phyloP scores from a whole-genome alignment of 805 yeast species.

The Scheffersomyces coipomensis region DNA sequence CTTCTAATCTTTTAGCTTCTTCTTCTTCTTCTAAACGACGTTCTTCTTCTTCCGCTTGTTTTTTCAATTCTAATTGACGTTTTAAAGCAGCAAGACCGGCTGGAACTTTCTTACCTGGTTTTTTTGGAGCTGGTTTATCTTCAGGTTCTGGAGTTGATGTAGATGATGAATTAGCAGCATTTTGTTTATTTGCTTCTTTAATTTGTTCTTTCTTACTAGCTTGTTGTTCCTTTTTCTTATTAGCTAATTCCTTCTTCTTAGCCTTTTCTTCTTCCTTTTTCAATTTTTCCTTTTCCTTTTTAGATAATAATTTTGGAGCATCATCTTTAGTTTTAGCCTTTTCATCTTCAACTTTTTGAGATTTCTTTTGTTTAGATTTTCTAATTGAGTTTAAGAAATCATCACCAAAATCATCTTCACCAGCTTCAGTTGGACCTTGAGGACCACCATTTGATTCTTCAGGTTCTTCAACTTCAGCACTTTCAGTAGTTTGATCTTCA shows the following conservation, averaged over 20 bases:
- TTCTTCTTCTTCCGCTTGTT: conserved; percentile 84
- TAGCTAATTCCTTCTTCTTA: conserved; percentile 86
- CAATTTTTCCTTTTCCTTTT: conserved; percentile 93
- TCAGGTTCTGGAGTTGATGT: conserved; percentile 33
- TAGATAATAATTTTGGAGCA: conserved; percentile 77
- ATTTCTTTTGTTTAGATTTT: conserved; percentile 75
- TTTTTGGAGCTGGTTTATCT: conserved; percentile 35
- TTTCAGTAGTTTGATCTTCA: conserved; percentile 39
- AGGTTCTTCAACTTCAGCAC: conserved; percentile 15
- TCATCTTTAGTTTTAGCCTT: conserved; percentile 53
- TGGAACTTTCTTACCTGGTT: conserved; percentile 76
- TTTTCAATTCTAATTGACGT: conserved; percentile 83
- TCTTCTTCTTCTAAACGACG: conserved; percentile 71
- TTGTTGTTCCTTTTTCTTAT: conserved; percentile 74
- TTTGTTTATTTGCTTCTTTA: conserved; percentile 45
- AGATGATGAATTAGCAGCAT: conserved; percentile 36
- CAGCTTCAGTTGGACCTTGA: conserved; percentile 9
- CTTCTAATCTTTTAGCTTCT: conserved; percentile 47
- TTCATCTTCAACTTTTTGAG: conserved; percentile 57
- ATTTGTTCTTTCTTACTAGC: conserved; percentile 59
- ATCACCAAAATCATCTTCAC: conserved; percentile 36
- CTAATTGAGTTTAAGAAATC: conserved; percentile 85
- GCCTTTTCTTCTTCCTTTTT: conserved; percentile 91
- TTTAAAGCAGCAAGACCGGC: conserved; percentile 91
- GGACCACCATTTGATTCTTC: conserved; percentile 3